Percentiles rank a stretch among this genome's conserved stretches.
phyloP scores from a whole-genome alignment of 495 filamentous ascomycete genomes.

The Copromyces sp. region DNA sequence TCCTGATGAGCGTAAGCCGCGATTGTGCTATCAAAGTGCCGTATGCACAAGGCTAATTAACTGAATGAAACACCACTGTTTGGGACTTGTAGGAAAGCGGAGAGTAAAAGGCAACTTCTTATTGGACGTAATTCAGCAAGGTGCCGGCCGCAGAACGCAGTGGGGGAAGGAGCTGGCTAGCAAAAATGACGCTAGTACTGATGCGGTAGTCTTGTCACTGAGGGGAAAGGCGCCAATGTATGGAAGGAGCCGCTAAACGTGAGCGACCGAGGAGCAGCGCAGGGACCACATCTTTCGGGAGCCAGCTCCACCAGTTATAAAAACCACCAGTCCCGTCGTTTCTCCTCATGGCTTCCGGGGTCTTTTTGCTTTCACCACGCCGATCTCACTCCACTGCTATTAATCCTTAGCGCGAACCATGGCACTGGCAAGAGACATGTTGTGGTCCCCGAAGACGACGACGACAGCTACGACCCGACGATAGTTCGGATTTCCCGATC shows the following conservation, averaged over 20 bases:
- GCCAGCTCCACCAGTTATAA: neutral
- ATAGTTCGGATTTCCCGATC: neutral
- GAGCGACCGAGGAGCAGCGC: neutral
- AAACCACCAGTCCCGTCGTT: neutral
- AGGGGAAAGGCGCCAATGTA: neutral
- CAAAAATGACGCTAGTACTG: neutral
- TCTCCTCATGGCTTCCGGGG: neutral
- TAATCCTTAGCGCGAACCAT: neutral
- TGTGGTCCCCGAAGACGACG: neutral
- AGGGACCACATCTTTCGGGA: neutral
- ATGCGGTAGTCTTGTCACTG: neutral
- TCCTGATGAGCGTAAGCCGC: neutral
- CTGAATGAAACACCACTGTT: neutral
- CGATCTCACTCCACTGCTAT: neutral
- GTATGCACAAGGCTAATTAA: neutral
- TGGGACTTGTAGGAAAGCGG: neutral
- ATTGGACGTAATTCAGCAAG: neutral
- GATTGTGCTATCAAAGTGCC: neutral
- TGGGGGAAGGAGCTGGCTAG: neutral
- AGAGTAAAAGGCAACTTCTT: neutral
- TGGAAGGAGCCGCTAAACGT: neutral
- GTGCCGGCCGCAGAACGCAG: neutral
- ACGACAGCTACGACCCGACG: neutral
- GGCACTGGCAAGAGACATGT: neutral
- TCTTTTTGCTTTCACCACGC: neutral